Conservation (phyloP, 139 green algal species). For the Picochlorum sp. region DNA sequence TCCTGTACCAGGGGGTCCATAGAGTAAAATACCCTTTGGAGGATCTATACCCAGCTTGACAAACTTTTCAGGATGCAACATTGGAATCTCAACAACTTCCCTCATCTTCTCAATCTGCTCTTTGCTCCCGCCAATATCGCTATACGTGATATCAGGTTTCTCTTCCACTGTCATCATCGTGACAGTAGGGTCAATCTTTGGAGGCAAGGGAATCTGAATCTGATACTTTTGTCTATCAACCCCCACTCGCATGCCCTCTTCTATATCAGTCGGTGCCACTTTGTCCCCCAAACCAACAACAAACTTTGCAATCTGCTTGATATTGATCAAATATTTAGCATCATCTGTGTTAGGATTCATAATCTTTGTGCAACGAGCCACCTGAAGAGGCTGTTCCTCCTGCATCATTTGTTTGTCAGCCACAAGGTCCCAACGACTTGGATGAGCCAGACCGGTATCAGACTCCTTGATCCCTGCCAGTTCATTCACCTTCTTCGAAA, state of each 20-base stretch:
- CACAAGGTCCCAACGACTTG: slow-evolving; percentile 97
- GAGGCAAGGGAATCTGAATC: slow-evolving; percentile 95
- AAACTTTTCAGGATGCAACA: slow-evolving; percentile 98
- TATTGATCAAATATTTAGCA: slow-evolving; percentile 99
- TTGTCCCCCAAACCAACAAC: slow-evolving; percentile 95
- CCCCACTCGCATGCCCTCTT: slow-evolving; percentile 98
- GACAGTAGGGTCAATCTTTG: slow-evolving; percentile 96
- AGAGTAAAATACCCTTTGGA: slow-evolving; percentile 95
- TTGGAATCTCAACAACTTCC: slow-evolving; percentile 94
- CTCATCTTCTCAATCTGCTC: slow-evolving; percentile 97
- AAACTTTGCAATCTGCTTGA: slow-evolving; percentile 99
- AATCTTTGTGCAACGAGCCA: slow-evolving; percentile 99
- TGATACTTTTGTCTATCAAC: slow-evolving; percentile 98
- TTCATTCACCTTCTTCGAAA: slow-evolving; percentile 36
- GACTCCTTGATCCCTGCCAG: slow-evolving; percentile 54
- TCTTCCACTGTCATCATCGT: slow-evolving; percentile 99
- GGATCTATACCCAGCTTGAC: slow-evolving; percentile 95
- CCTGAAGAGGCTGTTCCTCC: slow-evolving; percentile 90
- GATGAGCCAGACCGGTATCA: slow-evolving; percentile 88
- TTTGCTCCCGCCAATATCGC: slow-evolving; percentile 93
- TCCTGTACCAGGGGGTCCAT: slow-evolving; percentile 80
- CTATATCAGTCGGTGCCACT: slow-evolving; percentile 96
- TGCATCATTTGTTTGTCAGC: slow-evolving; percentile 99
- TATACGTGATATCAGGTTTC: slow-evolving; percentile 96
- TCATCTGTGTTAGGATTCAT: slow-evolving; percentile 96